These are phyloP conservation scores for Micromonas pusilla DNA, from an alignment of 139 green algal species.

Conservation along the genomic window DNA sequence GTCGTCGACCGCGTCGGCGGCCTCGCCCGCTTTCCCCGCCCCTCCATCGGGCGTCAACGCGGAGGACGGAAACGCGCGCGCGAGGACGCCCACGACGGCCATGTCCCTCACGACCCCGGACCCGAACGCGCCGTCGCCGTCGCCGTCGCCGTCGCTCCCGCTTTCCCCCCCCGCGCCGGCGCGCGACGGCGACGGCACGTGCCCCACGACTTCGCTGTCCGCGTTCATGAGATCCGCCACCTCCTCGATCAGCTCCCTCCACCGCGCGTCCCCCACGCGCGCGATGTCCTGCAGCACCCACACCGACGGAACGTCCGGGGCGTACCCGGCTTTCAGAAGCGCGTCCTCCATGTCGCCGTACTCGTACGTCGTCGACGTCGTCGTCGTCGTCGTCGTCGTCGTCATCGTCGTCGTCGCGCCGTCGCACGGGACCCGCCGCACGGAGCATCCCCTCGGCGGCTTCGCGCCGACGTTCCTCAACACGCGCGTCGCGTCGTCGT, in stretches of 20 bases:
- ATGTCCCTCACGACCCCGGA: background rate
- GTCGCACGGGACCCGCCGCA: background rate
- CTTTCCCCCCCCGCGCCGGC: too few species aligned
- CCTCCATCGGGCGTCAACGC: background rate
- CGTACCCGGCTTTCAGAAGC: background rate
- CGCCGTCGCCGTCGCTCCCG: too few species aligned
- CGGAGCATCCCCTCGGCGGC: background rate
- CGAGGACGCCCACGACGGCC: background rate
- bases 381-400: background rate
- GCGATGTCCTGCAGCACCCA: conserved; percentile 8
- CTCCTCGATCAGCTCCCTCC: background rate
- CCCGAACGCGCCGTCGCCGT: too few species aligned
- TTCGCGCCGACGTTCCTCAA: conserved; percentile 4
- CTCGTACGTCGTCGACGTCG: background rate
- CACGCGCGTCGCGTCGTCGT: background rate
- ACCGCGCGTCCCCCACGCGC: background rate
- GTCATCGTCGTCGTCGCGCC: background rate
- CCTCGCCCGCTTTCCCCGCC: background rate
- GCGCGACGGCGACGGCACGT: background rate
- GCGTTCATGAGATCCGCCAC: background rate
- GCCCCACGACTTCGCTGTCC: background rate
- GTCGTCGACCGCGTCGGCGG: background rate
- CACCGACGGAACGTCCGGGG: background rate
- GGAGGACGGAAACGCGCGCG: background rate
- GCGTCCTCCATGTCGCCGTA: conserved; percentile 7